Conservation (phyloP, 495 filamentous ascomycete species). For the Xylaria bambusicola region DNA sequence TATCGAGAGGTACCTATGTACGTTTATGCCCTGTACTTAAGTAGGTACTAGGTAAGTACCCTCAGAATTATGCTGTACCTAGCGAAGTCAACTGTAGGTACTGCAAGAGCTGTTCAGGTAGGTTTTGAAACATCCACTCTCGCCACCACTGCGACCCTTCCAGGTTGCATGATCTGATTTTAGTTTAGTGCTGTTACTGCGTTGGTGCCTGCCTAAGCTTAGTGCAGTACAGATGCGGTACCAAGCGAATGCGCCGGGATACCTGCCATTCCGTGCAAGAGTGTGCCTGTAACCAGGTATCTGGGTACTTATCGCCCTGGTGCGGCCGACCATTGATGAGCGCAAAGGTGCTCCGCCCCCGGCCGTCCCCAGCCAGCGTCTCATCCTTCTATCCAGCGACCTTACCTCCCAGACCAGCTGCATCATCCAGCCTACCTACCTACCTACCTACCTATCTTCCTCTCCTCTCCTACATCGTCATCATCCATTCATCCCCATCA, state of each 20-base stretch:
- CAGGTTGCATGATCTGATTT: conserved; percentile 13
- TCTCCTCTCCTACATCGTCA: conserved; percentile 10
- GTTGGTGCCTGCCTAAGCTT: conserved; percentile 5
- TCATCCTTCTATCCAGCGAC: background rate
- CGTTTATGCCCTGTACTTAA: too few species aligned
- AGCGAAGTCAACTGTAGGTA: too few species aligned
- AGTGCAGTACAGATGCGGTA: too few species aligned
- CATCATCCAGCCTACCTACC: conserved; percentile 10
- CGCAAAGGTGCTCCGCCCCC: conserved; percentile 13
- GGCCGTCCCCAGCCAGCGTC: background rate
- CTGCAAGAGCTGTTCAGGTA: background rate
- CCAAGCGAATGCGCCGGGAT: too few species aligned
- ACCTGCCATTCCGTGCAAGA: too few species aligned
- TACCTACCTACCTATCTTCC: too few species aligned
- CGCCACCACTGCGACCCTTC: background rate
- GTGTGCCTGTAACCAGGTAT: too few species aligned
- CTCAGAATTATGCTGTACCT: too few species aligned
- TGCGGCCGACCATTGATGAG: conserved; percentile 5
- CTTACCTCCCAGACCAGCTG: conserved; percentile 17
- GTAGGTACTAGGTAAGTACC: too few species aligned
- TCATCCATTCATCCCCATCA: background rate
- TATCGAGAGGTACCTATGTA: too few species aligned
- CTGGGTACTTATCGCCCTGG: background rate
- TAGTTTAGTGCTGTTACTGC: conserved; percentile 1
- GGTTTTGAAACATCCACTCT: conserved; percentile 11